phyloP scores from a whole-genome alignment of 495 filamentous ascomycete species.

The Cetradonia linearis region DNA sequence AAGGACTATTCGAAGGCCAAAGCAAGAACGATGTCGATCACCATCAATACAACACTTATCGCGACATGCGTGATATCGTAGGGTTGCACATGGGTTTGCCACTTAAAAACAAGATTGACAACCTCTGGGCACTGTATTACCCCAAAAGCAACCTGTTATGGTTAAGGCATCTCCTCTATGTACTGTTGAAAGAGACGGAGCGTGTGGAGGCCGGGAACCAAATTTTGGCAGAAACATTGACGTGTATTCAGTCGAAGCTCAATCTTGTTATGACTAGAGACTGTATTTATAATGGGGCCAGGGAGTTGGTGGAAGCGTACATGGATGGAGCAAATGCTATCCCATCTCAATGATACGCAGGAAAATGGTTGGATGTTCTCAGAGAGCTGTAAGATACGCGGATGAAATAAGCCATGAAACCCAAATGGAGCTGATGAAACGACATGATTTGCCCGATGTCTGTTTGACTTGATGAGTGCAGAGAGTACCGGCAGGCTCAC shows the following conservation, averaged over 20 bases:
- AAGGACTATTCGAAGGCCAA: slow-evolving; percentile 26
- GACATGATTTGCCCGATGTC: neutral
- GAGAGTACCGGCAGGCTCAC: too few relatives aligned
- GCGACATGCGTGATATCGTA: slow-evolving; percentile 29
- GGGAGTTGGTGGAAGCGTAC: neutral
- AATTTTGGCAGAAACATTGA: neutral
- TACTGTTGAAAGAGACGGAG: slow-evolving; percentile 29
- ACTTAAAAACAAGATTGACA: slow-evolving; percentile 24
- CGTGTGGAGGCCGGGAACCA: neutral
- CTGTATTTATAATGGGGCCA: neutral
- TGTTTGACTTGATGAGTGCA: too few relatives aligned
- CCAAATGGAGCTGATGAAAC: neutral
- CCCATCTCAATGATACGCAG: neutral
- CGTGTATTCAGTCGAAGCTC: neutral
- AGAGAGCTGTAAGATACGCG: neutral
- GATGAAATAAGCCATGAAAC: neutral
- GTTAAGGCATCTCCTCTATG: slow-evolving; percentile 41
- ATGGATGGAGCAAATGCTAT: neutral
- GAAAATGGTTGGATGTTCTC: neutral
- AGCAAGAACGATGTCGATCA: slow-evolving; percentile 4
- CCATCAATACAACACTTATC: slow-evolving; percentile 22
- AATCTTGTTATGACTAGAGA: neutral
- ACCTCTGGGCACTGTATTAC: slow-evolving; percentile 36
- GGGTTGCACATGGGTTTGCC: slow-evolving; percentile 21
- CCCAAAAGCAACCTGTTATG: slow-evolving; percentile 43